Conservation (phyloP, 306 rosid genomes). For the Quercus dentata region DNA sequence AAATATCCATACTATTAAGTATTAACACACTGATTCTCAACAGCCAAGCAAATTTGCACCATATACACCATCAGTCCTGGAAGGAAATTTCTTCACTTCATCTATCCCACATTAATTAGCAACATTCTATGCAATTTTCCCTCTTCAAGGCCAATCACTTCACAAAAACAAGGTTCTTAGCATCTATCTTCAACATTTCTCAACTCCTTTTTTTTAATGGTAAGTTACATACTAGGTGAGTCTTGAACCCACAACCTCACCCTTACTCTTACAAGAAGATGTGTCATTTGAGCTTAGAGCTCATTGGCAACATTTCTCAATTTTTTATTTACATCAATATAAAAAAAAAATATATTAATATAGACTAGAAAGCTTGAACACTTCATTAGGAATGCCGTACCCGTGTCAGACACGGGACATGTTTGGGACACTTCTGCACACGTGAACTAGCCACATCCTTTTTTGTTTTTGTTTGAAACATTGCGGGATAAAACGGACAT, state of each 20-base stretch:
- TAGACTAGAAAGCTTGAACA: too few relatives aligned
- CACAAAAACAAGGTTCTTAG: background rate
- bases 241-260: too few relatives aligned
- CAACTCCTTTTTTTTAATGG: background rate
- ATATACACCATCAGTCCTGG: background rate
- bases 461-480: too few relatives aligned
- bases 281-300: background rate
- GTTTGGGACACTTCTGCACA: too few relatives aligned
- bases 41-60: background rate
- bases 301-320: background rate
- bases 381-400: too few relatives aligned
- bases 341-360: background rate
- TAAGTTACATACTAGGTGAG: too few relatives aligned
- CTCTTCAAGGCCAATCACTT: background rate
- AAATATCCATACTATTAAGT: background rate
- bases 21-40: background rate
- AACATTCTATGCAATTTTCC: background rate
- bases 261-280: too few relatives aligned
- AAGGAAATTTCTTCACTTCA: background rate
- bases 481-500: too few relatives aligned
- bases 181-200: background rate
- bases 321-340: background rate
- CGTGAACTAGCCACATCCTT: too few relatives aligned
- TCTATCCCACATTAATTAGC: background rate
- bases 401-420: too few relatives aligned